Conservation (phyloP, 202 grass and related monocot species). For the Dendrocalamus latiflorus region DNA sequence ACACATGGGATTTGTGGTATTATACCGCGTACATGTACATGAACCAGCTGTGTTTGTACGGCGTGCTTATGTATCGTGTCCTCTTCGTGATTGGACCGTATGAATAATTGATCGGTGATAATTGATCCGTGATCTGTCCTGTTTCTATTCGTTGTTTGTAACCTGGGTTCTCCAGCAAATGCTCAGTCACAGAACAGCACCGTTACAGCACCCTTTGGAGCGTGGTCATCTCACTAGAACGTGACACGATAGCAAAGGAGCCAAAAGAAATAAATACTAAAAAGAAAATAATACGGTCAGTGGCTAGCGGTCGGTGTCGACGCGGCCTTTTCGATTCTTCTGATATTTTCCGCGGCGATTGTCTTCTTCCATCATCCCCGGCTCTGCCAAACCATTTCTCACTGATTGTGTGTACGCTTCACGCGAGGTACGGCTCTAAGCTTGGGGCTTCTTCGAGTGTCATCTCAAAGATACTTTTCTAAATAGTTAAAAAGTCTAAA, state of each 20-base stretch:
- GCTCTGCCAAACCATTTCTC: background rate
- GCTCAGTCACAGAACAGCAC: background rate
- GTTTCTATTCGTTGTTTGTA: too few species aligned
- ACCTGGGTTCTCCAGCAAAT: slow-evolving; percentile 6
- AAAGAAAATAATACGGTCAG: background rate
- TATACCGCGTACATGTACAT: background rate
- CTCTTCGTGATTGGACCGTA: background rate
- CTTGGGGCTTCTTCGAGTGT: too few species aligned
- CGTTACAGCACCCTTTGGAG: background rate
- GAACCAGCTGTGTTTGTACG: background rate
- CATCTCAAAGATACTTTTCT: too few species aligned
- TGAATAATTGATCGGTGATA: too few species aligned
- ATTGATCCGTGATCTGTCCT: too few species aligned
- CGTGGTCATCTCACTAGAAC: background rate
- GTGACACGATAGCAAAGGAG: background rate
- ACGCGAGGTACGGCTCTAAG: too few species aligned
- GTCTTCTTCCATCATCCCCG: background rate
- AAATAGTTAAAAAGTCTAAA: too few species aligned
- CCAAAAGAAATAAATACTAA: background rate
- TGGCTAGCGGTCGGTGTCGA: background rate
- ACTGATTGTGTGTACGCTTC: too few species aligned
- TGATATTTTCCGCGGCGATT: background rate
- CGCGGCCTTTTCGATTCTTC: background rate
- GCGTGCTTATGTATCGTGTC: background rate
- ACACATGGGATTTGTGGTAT: background rate